phyloP scores from a whole-genome alignment of 1,284 basidiomycete genomes.

The Marasmius oreades region DNA sequence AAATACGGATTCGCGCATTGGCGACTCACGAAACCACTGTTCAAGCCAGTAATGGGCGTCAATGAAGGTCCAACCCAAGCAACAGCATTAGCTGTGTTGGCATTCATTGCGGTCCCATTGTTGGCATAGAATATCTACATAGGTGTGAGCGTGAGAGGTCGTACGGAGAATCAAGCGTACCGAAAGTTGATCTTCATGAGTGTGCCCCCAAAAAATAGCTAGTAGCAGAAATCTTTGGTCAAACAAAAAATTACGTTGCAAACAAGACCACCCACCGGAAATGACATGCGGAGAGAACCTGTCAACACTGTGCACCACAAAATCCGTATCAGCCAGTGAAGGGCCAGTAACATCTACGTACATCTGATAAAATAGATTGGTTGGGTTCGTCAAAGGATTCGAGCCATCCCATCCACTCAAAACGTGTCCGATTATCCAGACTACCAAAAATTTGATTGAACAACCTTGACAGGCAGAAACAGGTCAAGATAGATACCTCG shows the following conservation, averaged over 20 bases:
- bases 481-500: slow-evolving; percentile 38
- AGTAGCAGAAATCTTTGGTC: slow-evolving; percentile 8
- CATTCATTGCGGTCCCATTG: slow-evolving; percentile 62
- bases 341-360: slow-evolving; percentile 25
- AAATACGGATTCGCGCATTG: not conserved
- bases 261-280: slow-evolving; percentile 46
- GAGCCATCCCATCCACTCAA: slow-evolving; percentile 74
- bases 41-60: slow-evolving; percentile 71
- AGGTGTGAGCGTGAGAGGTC: not conserved
- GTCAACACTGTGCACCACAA: slow-evolving; percentile 55
- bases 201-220: slow-evolving; percentile 81
- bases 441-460: slow-evolving; percentile 29
- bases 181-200: slow-evolving; percentile 78
- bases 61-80: slow-evolving; percentile 74
- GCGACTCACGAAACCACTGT: slow-evolving; percentile 57
- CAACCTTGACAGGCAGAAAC: not conserved
- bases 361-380: slow-evolving; percentile 73
- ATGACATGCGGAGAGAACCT: slow-evolving; percentile 79
- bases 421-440: slow-evolving; percentile 81
- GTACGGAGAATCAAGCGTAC: slow-evolving; percentile 31
- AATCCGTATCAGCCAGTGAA: not conserved
- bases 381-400: slow-evolving; percentile 58
- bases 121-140: slow-evolving; percentile 72
- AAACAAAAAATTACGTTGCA: no score
- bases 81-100: slow-evolving; percentile 51